Evolutionary conservation across 345 rosid genomes (phyloP), one percentile per base, ranked within the genome.

Genomic region (Ricinus communis): DNA sequence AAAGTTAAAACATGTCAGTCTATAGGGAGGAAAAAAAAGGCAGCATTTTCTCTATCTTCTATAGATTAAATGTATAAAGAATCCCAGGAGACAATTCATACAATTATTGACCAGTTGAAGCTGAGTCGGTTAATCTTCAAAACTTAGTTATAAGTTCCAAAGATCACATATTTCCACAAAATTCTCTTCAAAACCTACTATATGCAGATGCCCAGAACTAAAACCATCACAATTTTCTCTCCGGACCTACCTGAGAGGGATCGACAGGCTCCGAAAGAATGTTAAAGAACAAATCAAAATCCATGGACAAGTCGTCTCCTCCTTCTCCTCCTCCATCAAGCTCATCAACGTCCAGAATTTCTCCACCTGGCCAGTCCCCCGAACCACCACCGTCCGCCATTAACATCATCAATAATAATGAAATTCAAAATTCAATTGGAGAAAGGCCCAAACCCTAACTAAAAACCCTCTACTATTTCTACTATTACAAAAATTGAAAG

Each of bases 251-350:
- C 69, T 67, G 63, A 61, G 45, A 18, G 50, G 62, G 69, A 40
- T 16, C 63, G 0, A 56, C 43, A 11, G 47, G n/a, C 50, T 76
- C 72, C 7, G 41, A 59, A 0, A 76, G 71, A 28, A 76, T 71
- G 47, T 45, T 8, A 4, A 45, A 28, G 15, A 76, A 45, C 40
- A 25, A 2, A 14, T 66, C 69, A 14, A 61, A 9, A 61, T 76
- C 80, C 10, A 76, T 59, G 1, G 62, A 5, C 69, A 76, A 9
- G 5, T 60, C 69, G 3, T 55, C 76, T 27, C 53, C 71, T 1
- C 55, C 61, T 13, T 55, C 68, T 27, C 33, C 76, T n/a, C n/a
- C 61, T 8, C 43, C 43, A 16, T 25, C 52, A 13, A 30, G 54
- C 1, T 50, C 72, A 15, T 57, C 77, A 59, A 24, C 16, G 69